Base-by-base conservation (phyloP, 1,139 yeast species). In the Geotrichum carabidarum region DNA sequence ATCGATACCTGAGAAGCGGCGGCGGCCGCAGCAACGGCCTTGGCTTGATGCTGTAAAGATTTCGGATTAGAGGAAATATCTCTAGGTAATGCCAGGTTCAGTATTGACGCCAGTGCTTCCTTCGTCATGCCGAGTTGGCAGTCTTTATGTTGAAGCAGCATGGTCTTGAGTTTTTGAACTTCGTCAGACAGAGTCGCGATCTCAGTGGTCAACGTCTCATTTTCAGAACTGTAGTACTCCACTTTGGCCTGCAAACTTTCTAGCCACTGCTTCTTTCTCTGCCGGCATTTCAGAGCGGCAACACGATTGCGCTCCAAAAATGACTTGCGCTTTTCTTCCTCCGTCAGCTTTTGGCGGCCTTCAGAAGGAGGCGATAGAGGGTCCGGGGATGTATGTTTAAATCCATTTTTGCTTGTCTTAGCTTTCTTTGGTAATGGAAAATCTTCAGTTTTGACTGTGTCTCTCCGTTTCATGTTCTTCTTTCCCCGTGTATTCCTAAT, bases 211-310 rank as follows among this genome's bases (percentile, higher is more conserved):
- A 90, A 72, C 50, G 81, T 81, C 42, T 85, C 79, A 69, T 88
- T 90, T 56, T 91, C 94, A 12, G 78, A 70, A 18, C 88, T 78
- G 68, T 83, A 88, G 63, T 80, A 84, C 77, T 77, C 69, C 79
- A 76, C 73, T 66, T 90, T 95, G 48, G 78, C 82, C 68, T 91
- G 95, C 80, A 93, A 84, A 62, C 84, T 86, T 57, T 81, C 84
- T 44, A 89, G 79, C 76, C 87, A 85, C 67, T 88, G 91, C 73
- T 94, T 93, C 77, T 93, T 94, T 53, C 97, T 80, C 70, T 88
- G 95, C 57, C 99, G 81, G 74, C 98, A 94, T 70, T 90, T 91
- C 41, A 94, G 83, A 0, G 99, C 99, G 0, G 99, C 99, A 12
- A 93, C 82, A 58, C 99, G 78, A 69, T 93, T 93, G 59, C 98